These are phyloP conservation scores for Lachancea sp. DNA, from an alignment of 805 yeast genomes.

Conservation along the genomic window DNA sequence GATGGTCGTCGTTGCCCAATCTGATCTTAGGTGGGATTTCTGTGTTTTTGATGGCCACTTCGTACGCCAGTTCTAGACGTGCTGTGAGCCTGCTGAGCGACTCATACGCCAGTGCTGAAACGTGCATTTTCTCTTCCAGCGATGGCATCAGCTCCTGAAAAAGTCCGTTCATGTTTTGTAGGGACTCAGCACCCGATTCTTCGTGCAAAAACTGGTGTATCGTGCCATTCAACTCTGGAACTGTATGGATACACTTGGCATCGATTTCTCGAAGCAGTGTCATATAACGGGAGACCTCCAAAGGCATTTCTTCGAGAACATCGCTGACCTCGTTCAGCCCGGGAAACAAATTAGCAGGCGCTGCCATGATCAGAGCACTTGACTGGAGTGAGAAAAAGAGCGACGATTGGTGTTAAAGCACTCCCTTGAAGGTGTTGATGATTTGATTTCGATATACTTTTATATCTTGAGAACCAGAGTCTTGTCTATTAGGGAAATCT, in stretches of 20 bases:
- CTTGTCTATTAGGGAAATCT: too few relatives aligned
- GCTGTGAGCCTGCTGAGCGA: constrained; percentile 58
- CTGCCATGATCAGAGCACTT: constrained; percentile 15
- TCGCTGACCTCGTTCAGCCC: constrained; percentile 90
- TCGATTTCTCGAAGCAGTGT: constrained; percentile 89
- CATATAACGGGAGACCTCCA: constrained; percentile 74
- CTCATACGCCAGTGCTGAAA: constrained; percentile 85
- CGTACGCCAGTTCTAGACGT: constrained; percentile 76
- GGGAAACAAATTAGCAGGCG: constrained; percentile 53
- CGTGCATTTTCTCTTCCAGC: constrained; percentile 95
- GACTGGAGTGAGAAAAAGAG: neutral
- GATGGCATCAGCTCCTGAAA: constrained; percentile 78
- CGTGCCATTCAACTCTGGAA: constrained; percentile 53
- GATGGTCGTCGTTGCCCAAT: constrained; percentile 77
- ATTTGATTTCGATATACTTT: too few relatives aligned
- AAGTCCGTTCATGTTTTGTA: constrained; percentile 35
- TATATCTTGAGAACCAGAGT: too few relatives aligned
- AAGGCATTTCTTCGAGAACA: constrained; percentile 84
- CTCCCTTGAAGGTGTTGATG: too few relatives aligned
- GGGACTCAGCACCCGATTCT: constrained; percentile 23
- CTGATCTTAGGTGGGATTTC: constrained; percentile 81
- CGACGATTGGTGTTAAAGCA: too few relatives aligned
- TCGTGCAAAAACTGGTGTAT: constrained; percentile 22
- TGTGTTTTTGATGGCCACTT: constrained; percentile 53
- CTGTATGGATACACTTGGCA: constrained; percentile 77